Conservation (phyloP, 129 eudicot genomes). For the Smallanthus sonchifolius region DNA sequence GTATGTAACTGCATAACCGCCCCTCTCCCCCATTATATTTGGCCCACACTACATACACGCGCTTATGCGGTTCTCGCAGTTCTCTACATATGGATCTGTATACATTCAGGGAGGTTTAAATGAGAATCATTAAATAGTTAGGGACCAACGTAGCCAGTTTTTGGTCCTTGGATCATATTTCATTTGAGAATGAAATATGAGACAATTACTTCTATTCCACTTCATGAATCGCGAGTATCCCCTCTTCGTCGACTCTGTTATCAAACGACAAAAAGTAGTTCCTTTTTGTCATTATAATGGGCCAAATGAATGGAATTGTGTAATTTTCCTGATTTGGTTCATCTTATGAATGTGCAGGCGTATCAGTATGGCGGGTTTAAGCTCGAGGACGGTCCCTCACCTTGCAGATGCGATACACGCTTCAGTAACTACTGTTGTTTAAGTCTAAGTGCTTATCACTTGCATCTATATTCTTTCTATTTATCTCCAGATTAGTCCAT, state of each 20-base stretch:
- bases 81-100: background rate
- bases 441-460: background rate
- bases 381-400: slow-evolving; percentile 84
- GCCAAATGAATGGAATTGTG: background rate
- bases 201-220: background rate
- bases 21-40: too few species aligned
- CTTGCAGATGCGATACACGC: slow-evolving; percentile 98
- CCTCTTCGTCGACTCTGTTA: background rate
- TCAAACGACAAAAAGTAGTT: background rate
- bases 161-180: background rate
- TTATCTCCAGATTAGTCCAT: background rate
- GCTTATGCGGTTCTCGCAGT: background rate
- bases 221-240: background rate
- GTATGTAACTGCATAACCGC: too few species aligned
- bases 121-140: background rate
- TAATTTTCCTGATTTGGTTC: background rate
- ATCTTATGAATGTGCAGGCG: slow-evolving; percentile 43
- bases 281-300: background rate
- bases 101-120: background rate
- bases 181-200: too few species aligned
- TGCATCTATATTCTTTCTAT: slow-evolving; percentile 4
- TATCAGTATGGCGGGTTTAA: slow-evolving; percentile 98
- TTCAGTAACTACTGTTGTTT: slow-evolving; percentile 56
- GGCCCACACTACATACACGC: too few species aligned
- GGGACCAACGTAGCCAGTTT: background rate